Evolutionary conservation across 2,329 filamentous ascomycete genomes (phyloP), one percentile per base, ranked within the genome.

Genomic region (Colletotrichum musae): DNA sequence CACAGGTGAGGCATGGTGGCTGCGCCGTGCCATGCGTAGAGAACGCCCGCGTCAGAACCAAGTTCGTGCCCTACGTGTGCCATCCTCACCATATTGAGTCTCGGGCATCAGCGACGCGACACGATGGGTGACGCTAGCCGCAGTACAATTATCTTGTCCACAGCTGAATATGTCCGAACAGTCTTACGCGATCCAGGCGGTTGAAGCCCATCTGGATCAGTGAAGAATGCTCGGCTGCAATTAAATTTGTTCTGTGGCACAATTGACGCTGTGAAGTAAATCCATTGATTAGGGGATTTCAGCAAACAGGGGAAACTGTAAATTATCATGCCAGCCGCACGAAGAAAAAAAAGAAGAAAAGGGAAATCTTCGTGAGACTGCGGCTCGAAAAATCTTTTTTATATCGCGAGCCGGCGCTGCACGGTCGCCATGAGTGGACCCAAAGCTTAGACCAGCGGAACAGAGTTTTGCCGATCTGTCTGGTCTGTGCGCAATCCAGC

Each of bases 241-340:
- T 95, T 93, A 86, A 87, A 83, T 83, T 92, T 82, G 71, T 79
- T 93, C 92, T 95, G 88, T 87, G 91, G 89, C 91, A 89, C 87
- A 89, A 92, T 88, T 90, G 92, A 94, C 92, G 91, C 92, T 90
- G 75, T 81, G 82, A 36, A 82, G 77, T 77, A 73, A 72, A 84
- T 87, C 84, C 85, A 86, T 90, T 83, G 81, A 75, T 78, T 79
- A 74, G 79, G 78, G 84, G 85, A 91, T 86, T 86, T 88, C 91
- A 92, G 92, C 92, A 94, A 54, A 94, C 91, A 93, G 90, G 92
- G 92, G 89, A 88, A 88, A 88, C 67, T 79, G 84, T 82, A 79
- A 82, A 83, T n/a, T 58, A 52, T 70, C 58, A 89, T 91, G 89
- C 90, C 90, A 85, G 92, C 92, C 92, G 92, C 92, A 94, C 91